Percentiles rank a stretch among this genome's conserved stretches.
Evolutionary conservation across 2,329 filamentous ascomycete genomes (phyloP).

Genomic region (Colletotrichum aenigma): DNA sequence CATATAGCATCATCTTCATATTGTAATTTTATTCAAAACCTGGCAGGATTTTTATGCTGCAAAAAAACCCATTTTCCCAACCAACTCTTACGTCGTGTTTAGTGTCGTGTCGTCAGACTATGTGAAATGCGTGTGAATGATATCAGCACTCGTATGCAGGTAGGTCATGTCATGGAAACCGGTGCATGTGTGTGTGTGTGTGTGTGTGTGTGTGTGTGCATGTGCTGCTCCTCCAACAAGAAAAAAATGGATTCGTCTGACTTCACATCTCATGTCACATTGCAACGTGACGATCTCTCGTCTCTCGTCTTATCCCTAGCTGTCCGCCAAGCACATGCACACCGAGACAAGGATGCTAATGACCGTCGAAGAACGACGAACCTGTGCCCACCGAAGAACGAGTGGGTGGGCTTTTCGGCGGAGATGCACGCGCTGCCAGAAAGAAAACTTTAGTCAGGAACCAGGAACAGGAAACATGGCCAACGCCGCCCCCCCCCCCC

Average conservation of each 20-base stretch:
- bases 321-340: background rate
- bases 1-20: slow-evolving; percentile 11
- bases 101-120: background rate
- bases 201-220: no score
- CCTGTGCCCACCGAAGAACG: background rate
- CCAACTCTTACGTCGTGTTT: background rate
- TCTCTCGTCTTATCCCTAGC: background rate
- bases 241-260: background rate
- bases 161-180: background rate
- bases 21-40: slow-evolving; percentile 15
- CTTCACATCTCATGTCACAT: background rate
- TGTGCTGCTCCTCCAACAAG: background rate
- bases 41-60: background rate
- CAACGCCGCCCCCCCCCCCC: no score
- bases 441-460: background rate
- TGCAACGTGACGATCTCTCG: background rate
- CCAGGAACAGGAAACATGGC: background rate
- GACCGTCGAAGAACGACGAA: background rate
- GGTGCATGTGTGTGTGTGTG: background rate
- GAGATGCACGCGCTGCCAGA: background rate
- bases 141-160: background rate
- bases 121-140: background rate
- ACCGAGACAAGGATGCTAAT: background rate
- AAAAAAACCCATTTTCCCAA: background rate
- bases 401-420: background rate